Evolutionary conservation across 805 yeast genomes (phyloP), one percentile per base, ranked within the genome.

Genomic region (Metschnikowia proteae): DNA sequence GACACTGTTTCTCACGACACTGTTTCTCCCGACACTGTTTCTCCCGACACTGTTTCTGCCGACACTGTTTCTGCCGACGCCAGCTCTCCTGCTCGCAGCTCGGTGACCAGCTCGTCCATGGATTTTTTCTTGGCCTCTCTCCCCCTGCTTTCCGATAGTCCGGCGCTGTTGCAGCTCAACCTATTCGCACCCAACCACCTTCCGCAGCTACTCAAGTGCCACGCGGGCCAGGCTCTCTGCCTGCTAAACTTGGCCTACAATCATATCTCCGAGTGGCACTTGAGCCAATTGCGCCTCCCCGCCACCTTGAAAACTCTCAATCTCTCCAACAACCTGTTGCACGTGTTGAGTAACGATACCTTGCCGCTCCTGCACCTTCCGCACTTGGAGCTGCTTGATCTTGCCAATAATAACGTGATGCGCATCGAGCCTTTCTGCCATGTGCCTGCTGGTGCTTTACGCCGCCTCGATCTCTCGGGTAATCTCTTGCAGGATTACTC

Each of bases 171-270:
- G 27, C 43, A 28, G 23, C 34, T 62, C 31, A 60, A 63, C 30
- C 44, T 63, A 11, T 62, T 61, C 41, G 52, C 57, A 45, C 40
- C 55, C 1, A 17, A 43, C 26, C 37, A 50, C 7, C 46, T 57
- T 11, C 42, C 52, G 29, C 32, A 17, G 17, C 13, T 39, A 9
- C 17, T 39, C 34, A 13, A 29, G 34, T 8, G 26, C 13, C 26
- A 17, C 26, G 9, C 22, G 6, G 34, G 34, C 22, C 43, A 39
- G 17, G 13, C 25, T 28, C 29, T 50, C 11, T 22, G 29, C 22
- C 23, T 49, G 31, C 50, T 67, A 13, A 64, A 67, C 51, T 51
- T 67, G 35, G 65, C 70, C 3, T 67, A 48, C 50, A 67, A 65
- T 38, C 53, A 55, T 9, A 49, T 67, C 10, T 47, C 51, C n/a